Evolutionary conservation across 169 alveolate species (phyloP).

Genomic region (Cryptosporidium felis): DNA sequence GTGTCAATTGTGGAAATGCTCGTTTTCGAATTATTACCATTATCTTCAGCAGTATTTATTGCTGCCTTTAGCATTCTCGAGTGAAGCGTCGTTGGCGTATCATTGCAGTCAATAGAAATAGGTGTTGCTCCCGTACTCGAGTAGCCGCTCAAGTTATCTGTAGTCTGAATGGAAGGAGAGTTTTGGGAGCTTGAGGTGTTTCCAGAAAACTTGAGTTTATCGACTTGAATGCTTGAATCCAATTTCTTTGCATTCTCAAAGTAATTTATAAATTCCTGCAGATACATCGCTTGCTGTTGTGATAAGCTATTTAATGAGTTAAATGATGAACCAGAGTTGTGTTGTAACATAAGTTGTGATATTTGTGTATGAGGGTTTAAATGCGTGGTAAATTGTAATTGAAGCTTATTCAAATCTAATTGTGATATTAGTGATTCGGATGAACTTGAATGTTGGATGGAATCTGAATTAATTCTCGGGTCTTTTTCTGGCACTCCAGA

Average conservation of each 20-base stretch:
- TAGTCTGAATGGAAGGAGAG: constrained; percentile 14
- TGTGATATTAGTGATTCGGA: constrained; percentile 41
- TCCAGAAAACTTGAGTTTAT: not conserved
- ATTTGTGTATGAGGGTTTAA: constrained; percentile 6
- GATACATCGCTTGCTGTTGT: constrained; percentile 1
- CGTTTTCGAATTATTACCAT: not conserved
- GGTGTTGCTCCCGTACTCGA: constrained; percentile 61
- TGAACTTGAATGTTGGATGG: constrained; percentile 8
- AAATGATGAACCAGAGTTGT: not conserved
- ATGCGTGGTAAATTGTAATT: constrained; percentile 14
- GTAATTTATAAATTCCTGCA: constrained; percentile 46
- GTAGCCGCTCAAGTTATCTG: constrained; percentile 31
- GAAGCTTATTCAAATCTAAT: constrained; percentile 31
- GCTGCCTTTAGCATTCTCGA: constrained; percentile 21
- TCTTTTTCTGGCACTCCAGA: not conserved
- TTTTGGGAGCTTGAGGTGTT: not conserved
- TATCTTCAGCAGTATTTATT: constrained; percentile 6
- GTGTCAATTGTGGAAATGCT: not conserved
- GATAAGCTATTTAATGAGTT: constrained; percentile 7
- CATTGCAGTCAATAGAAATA: constrained; percentile 43
- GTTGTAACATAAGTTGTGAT: constrained; percentile 32
- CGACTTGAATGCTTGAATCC: not conserved
- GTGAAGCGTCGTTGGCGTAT: constrained; percentile 5
- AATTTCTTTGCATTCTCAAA: constrained; percentile 25
- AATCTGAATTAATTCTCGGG: not conserved